Evolutionary conservation across 1,284 basidiomycete species (phyloP).

Genomic region (Rhodotorula sp.): DNA sequence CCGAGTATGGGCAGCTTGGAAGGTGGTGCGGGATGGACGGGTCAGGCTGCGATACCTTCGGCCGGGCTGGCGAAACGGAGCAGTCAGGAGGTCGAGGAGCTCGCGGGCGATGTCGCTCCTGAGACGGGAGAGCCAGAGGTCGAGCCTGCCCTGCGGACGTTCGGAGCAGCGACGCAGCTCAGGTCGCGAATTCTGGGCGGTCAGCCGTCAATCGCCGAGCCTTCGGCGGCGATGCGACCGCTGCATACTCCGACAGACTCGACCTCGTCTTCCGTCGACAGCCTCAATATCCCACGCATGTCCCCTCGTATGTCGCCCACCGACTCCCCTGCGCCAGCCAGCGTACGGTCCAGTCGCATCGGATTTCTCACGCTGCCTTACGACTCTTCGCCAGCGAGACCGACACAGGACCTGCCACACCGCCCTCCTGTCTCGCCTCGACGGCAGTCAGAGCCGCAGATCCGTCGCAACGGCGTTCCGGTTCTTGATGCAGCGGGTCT

Average conservation of each 20-base stretch:
- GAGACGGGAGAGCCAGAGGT: neutral
- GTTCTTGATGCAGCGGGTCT: neutral
- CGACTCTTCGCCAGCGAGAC: neutral
- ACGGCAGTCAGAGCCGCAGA: neutral
- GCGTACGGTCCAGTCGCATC: neutral
- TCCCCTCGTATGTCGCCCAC: conserved; percentile 9
- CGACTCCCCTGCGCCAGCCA: conserved; percentile 10
- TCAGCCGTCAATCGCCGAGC: no score
- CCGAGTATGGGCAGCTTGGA: neutral
- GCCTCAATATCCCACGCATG: conserved; percentile 4
- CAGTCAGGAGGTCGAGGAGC: neutral
- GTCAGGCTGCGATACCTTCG: neutral
- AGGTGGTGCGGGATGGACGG: neutral
- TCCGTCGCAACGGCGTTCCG: neutral
- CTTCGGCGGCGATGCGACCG: neutral
- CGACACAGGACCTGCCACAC: neutral
- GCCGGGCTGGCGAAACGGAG: neutral
- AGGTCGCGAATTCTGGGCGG: neutral
- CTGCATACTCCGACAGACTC: neutral
- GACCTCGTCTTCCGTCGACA: neutral
- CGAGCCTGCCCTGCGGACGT: neutral
- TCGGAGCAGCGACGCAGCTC: conserved; percentile 15
- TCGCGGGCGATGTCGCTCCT: neutral
- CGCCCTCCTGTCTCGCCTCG: neutral
- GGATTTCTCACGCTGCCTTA: neutral